Percentiles rank a stretch among this genome's conserved stretches.
Conservation (phyloP, 192 early-diverging fungal genomes). For the Backusella tarrabulga region DNA sequence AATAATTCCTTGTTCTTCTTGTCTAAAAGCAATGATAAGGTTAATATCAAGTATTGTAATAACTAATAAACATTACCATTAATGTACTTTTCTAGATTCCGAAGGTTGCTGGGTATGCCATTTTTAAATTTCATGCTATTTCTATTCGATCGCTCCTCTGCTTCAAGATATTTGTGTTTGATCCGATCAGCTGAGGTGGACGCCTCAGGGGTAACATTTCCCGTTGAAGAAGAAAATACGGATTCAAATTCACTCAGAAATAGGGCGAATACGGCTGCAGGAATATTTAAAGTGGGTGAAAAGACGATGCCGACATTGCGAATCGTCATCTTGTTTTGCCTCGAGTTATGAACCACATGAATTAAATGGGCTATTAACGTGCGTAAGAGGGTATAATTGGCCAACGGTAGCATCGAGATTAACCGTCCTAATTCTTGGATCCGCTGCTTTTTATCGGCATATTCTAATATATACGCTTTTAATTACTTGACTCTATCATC, state of each 20-base stretch:
- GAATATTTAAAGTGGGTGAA: constrained; percentile 90
- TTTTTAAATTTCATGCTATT: constrained; percentile 6
- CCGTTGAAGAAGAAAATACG: constrained; percentile 47
- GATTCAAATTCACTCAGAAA: constrained; percentile 87
- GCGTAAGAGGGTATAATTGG: constrained; percentile 89
- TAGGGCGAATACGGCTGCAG: constrained; percentile 85
- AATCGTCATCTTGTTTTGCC: constrained; percentile 92
- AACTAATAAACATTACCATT: not conserved
- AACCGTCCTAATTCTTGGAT: constrained; percentile 79
- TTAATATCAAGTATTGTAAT: too few species aligned
- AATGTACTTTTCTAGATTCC: not conserved
- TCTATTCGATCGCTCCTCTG: not conserved
- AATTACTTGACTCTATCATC: not conserved
- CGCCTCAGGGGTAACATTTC: not conserved
- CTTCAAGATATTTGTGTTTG: not conserved
- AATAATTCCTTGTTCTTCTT: not conserved
- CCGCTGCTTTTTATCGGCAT: constrained; percentile 72
- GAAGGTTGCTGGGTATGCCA: not conserved
- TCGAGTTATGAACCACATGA: constrained; percentile 79
- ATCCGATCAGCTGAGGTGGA: constrained; percentile 3
- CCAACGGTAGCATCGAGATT: constrained; percentile 71
- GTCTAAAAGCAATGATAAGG: not conserved
- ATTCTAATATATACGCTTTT: constrained; percentile 43
- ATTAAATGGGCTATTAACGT: constrained; percentile 87
- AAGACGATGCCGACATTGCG: constrained; percentile 98